Evolutionary conservation across 2,329 filamentous ascomycete species (phyloP).

Genomic region (Epichloe scottii): DNA sequence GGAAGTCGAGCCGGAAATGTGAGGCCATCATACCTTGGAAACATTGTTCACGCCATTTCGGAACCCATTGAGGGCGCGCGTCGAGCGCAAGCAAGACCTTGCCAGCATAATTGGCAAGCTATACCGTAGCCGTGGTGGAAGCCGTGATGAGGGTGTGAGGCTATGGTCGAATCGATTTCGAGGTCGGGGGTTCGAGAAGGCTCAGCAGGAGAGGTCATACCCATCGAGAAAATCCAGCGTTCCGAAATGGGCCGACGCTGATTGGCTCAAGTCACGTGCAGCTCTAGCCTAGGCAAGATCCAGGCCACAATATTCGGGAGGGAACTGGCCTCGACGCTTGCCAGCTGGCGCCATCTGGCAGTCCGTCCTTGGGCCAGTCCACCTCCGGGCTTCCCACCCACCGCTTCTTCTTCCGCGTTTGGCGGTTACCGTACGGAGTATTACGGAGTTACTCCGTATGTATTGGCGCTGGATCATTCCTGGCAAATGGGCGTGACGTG

Average conservation of each 20-base stretch:
- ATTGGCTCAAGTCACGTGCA: conserved; percentile 28
- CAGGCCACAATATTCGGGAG: neutral
- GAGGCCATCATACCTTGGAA: conserved; percentile 52
- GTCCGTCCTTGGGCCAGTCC: too few relatives aligned
- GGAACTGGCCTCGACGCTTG: neutral
- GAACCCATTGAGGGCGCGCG: conserved; percentile 71
- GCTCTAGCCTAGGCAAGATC: conserved; percentile 9
- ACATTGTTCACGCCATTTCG: conserved; percentile 60
- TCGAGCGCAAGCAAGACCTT: conserved; percentile 79
- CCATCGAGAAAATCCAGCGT: conserved; percentile 27
- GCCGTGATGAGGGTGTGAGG: conserved; percentile 24
- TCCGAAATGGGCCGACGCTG: conserved; percentile 31
- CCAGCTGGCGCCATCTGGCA: neutral
- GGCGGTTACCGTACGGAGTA: neutral
- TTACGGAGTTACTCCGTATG: too few relatives aligned
- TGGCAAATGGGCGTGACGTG: neutral
- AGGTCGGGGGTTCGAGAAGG: conserved; percentile 25
- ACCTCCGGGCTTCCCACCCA: neutral
- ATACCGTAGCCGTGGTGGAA: conserved; percentile 24
- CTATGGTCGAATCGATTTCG: conserved; percentile 25
- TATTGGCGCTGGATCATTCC: neutral
- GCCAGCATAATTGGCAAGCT: conserved; percentile 68
- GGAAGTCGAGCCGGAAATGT: conserved; percentile 14
- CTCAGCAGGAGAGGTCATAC: conserved; percentile 25
- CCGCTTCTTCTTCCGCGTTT: neutral